phyloP scores from a whole-genome alignment of 2,329 filamentous ascomycete genomes.

The Pseudocercospora cruenta region DNA sequence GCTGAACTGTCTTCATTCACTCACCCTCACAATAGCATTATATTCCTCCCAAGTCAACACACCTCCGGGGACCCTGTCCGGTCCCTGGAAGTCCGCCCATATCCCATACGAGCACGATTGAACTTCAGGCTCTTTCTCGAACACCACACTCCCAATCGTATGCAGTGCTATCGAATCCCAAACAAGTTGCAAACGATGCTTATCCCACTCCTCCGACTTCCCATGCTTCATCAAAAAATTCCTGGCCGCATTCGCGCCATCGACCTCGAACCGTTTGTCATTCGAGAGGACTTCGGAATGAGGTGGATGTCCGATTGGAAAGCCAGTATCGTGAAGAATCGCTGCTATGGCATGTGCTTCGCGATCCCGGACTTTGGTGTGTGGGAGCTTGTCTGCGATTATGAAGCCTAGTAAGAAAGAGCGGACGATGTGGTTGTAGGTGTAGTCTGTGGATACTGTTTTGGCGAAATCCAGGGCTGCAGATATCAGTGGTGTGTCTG shows the following conservation, averaged over 20 bases:
- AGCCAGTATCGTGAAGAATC: constrained; percentile 44
- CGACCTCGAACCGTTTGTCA: constrained; percentile 57
- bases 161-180: constrained; percentile 57
- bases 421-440: constrained; percentile 47
- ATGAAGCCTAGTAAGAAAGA: constrained; percentile 44
- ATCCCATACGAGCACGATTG: constrained; percentile 33
- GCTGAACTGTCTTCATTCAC: background rate
- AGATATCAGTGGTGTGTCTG: constrained; percentile 43
- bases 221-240: constrained; percentile 42
- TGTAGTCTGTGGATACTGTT: constrained; percentile 34
- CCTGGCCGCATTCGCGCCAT: constrained; percentile 52
- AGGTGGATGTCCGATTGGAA: constrained; percentile 46
- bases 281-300: constrained; percentile 45
- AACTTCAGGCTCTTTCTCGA: constrained; percentile 51
- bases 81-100: constrained; percentile 30
- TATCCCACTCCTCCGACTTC: constrained; percentile 42
- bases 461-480: constrained; percentile 41
- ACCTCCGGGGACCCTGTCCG: constrained; percentile 26
- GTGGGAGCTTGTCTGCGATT: constrained; percentile 41
- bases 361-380: constrained; percentile 27
- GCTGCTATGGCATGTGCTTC: constrained; percentile 30
- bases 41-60: constrained; percentile 28
- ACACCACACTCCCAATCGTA: constrained; percentile 43
- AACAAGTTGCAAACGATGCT: constrained; percentile 49
- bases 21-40: constrained; percentile 23